phyloP scores from a whole-genome alignment of 1,139 yeast species.

The Saccharomyces uvarum region DNA sequence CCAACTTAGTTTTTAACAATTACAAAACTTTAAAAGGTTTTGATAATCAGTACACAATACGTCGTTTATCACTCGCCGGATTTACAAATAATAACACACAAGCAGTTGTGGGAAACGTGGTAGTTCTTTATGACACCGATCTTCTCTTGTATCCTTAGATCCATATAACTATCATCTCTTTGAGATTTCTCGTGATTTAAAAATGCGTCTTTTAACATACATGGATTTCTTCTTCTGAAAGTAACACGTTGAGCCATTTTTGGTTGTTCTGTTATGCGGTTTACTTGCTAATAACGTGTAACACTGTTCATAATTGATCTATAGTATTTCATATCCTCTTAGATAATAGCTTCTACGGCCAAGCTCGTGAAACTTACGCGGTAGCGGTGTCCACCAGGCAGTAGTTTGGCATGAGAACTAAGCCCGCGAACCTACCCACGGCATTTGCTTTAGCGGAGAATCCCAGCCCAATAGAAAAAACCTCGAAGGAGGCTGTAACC shows the following conservation, averaged over 20 bases:
- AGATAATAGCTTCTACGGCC: background rate
- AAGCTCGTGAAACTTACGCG: background rate
- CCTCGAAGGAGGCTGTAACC: background rate
- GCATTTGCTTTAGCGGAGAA: background rate
- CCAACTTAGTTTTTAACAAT: background rate
- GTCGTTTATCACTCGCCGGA: background rate
- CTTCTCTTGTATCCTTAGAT: background rate
- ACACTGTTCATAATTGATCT: background rate
- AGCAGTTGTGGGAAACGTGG: background rate
- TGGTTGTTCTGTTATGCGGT: slow-evolving; percentile 7
- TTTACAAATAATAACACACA: background rate
- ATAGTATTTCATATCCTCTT: background rate
- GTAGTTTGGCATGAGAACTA: background rate
- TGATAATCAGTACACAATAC: background rate
- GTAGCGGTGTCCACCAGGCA: background rate
- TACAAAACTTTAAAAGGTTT: background rate
- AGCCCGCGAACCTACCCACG: background rate
- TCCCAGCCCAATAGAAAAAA: background rate
- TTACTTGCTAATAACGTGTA: background rate
- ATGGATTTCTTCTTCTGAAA: slow-evolving; percentile 75
- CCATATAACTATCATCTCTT: background rate
- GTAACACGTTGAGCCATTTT: slow-evolving; percentile 76
- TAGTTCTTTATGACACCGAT: background rate
- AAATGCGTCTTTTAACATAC: slow-evolving; percentile 38
- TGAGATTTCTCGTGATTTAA: background rate